Evolutionary conservation across 345 rosid genomes (phyloP), one percentile per base, ranked within the genome.

Genomic region (Geranium rotundifolium): DNA sequence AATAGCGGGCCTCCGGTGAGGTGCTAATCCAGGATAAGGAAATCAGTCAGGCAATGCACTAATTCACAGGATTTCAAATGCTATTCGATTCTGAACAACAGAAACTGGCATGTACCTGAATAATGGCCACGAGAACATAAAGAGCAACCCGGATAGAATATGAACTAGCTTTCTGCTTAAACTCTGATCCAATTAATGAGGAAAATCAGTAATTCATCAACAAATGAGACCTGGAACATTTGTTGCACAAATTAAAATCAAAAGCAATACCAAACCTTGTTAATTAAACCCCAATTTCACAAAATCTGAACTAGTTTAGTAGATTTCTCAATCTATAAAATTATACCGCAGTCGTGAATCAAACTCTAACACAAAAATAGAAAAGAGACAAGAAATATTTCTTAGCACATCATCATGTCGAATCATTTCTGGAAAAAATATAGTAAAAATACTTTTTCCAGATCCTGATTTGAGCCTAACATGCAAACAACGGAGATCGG

Each of bases 111-210:
- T 37, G 61, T 71, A 87, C 98, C 96, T 89, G 86, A 92, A 92
- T 63, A 89, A 70, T 2, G 98, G 96, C 95, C 95, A 89, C 15
- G 91, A 75, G 46, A 76, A 49, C 29, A 79, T 83, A 57, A 85
- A 92, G 60, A 89, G 81, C 59, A 87, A 72, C 31, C 98, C 98
- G 3, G 98, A 89, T 23, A 83, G 66, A 61, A 89, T 76, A 68
- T 92, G 98, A 5, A 89, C 96, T 19, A 87, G 79, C 78, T 92
- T 92, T 63, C 98, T 85, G 72, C 98, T 89, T 66, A 89, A 73
- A 18, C 55, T 84, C 95, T 86, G 91, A 59, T 67, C 60, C 69
- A 65, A 64, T 8, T 31, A 66, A 70, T 13, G 56, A 17, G 17
- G 57, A 57, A 46, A 65, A n/a, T 1, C n/a, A 54, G 56, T 30